Evolutionary conservation across 169 alveolate genomes (phyloP), one percentile per base, ranked within the genome.

Genomic region (Plasmodium cynomolgi): DNA sequence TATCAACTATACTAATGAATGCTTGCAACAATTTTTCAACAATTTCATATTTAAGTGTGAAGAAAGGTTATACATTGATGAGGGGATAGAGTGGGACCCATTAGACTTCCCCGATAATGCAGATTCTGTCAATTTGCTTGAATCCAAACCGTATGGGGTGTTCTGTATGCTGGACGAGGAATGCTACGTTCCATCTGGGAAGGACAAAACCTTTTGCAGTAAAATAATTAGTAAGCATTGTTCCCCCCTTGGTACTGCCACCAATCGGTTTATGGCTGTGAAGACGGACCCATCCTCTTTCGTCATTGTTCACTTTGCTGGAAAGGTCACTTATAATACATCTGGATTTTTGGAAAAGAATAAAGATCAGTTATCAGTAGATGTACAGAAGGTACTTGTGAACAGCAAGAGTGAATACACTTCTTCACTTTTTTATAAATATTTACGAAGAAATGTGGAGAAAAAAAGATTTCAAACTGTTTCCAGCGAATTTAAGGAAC

Each of bases 1-100:
- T 94, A 99, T 99, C 71, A 99, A 99, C 97, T 98, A 98, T 95
- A 99, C 99, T 29, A 99, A 99, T 95, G 99, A 99, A 95, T 97
- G 98, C 68, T 96, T 98, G 90, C 98, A 98, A 96, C 97, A 97
- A 83, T 98, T 97, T 96, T 99, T 95, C 98, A 99, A 97, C 98
- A 98, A 96, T 75, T 99, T 98, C 95, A 98, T 99, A 84, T 99
- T 99, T 96, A 98, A 98, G 83, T 96, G 97, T 68, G 99, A 99
- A 79, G 97, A 98, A 88, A 94, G 97, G 80, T 97, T 98, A 73
- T 99, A 98, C 95, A 93, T 96, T 26, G 96, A 97, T 4, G 99
- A 99, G 95, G 98, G 98, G 23, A 97, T 99, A 44, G 90, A 97
- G 44, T 98, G 99, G 98, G 98, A 98, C 58, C 99, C 99, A 44